Conservation (phyloP, 768 basidiomycete genomes). For the Leccinum subtestaceum region DNA sequence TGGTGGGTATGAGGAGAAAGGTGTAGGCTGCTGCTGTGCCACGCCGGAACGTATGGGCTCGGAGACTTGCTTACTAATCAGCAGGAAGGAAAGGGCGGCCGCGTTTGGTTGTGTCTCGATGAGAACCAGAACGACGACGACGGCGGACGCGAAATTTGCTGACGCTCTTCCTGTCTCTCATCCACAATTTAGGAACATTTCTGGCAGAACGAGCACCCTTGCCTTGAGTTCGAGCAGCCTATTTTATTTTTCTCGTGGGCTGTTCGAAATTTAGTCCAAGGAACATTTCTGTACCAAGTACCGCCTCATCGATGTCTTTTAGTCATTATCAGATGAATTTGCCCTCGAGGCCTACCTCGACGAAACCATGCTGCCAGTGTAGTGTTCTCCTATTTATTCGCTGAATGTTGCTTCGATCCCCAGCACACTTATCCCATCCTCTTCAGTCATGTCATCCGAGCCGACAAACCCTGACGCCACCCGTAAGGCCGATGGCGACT, state of each 20-base stretch:
- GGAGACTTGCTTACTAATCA: conserved; percentile 38
- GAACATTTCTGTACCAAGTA: conserved; percentile 41
- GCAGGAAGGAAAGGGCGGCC: conserved; percentile 21
- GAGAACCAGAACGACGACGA: conserved; percentile 73
- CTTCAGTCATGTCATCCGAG: conserved; percentile 23
- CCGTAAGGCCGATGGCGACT: conserved; percentile 5
- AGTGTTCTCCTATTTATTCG: conserved; percentile 18
- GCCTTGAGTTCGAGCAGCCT: conserved; percentile 78
- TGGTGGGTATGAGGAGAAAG: conserved; percentile 24
- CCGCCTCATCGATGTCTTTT: background rate
- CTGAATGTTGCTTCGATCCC: background rate
- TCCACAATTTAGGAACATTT: conserved; percentile 48
- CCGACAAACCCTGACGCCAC: conserved; percentile 10
- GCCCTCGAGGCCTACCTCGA: conserved; percentile 26
- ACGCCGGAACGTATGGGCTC: conserved; percentile 15
- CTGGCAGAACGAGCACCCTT: conserved; percentile 63
- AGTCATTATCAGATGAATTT: conserved; percentile 15
- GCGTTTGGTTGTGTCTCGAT: conserved; percentile 12
- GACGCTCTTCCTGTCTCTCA: conserved; percentile 70
- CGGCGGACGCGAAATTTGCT: conserved; percentile 47
- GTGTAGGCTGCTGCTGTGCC: background rate
- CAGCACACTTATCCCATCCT: conserved; percentile 6
- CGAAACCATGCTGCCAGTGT: conserved; percentile 14
- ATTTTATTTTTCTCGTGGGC: conserved; percentile 43
- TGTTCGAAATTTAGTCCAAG: conserved; percentile 80